These are phyloP conservation scores for Polygonum aviculare DNA, from an alignment of 148 eudicot species.

Conservation along the genomic window DNA sequence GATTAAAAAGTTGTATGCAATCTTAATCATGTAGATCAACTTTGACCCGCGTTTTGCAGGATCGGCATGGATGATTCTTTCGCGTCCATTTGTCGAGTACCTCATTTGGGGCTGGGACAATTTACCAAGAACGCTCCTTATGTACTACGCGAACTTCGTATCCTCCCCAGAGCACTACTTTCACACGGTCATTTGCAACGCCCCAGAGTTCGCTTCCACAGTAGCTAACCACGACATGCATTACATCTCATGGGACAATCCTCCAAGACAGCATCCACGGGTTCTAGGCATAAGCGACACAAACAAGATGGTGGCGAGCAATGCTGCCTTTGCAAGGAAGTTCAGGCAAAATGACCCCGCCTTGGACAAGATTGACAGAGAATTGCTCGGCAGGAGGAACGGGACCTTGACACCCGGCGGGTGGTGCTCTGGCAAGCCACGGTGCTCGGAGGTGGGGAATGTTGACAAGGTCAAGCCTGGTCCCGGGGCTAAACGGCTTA, in stretches of 20 bases:
- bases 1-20: neutral
- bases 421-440: conserved; percentile 73
- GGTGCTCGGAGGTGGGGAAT: conserved; percentile 61
- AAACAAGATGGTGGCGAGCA: conserved; percentile 47
- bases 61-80: conserved; percentile 91
- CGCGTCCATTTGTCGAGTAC: conserved; percentile 81
- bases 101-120: conserved; percentile 92
- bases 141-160: conserved; percentile 90
- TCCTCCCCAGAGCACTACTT: conserved; percentile 96
- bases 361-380: conserved; percentile 62
- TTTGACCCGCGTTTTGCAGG: conserved; percentile 41
- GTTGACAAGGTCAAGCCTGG: conserved; percentile 51
- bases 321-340: conserved; percentile 83
- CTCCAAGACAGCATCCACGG: conserved; percentile 87
- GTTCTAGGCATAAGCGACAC: conserved; percentile 46
- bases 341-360: conserved; percentile 46
- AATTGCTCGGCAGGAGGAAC: conserved; percentile 48
- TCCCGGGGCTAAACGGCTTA: conserved; percentile 66
- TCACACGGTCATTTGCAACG: conserved; percentile 91
- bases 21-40: neutral
- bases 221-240: conserved; percentile 86
- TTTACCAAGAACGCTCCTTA: conserved; percentile 75
- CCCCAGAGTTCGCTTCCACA: conserved; percentile 50
- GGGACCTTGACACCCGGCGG: conserved; percentile 79
- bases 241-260: conserved; percentile 88